Conservation (phyloP, 306 rosid species). For the Sesbania bispinosa region DNA sequence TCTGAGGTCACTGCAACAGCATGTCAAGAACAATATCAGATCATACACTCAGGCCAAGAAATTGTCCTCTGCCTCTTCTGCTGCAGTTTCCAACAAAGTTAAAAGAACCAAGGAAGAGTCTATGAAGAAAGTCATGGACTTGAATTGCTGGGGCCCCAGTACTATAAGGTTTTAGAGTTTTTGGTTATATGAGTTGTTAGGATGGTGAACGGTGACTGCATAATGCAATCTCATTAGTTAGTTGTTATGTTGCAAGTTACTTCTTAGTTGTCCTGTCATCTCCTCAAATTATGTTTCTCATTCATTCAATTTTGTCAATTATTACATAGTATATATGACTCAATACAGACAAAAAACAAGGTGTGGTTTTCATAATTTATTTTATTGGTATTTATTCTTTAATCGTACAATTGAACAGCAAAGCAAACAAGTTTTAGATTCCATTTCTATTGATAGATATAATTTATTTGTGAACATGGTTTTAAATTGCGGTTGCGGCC, state of each 20-base stretch:
- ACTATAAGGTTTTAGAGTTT: slow-evolving; percentile 57
- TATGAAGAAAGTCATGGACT: slow-evolving; percentile 50
- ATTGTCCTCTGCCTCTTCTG: slow-evolving; percentile 28
- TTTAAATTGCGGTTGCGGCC: too few relatives aligned
- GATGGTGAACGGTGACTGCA: background rate
- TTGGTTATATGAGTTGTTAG: background rate
- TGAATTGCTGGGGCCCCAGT: slow-evolving; percentile 64
- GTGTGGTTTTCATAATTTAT: too few relatives aligned
- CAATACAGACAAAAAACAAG: too few relatives aligned
- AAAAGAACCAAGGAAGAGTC: slow-evolving; percentile 44
- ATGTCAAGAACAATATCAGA: slow-evolving; percentile 48
- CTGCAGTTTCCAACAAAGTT: slow-evolving; percentile 33
- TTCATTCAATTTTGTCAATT: background rate
- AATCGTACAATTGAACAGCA: too few relatives aligned
- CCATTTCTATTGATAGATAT: too few relatives aligned
- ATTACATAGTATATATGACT: too few relatives aligned
- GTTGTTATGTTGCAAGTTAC: background rate
- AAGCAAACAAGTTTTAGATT: too few relatives aligned
- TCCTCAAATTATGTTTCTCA: background rate
- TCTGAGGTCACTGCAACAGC: slow-evolving; percentile 51
- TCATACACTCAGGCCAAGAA: slow-evolving; percentile 38
- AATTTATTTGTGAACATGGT: too few relatives aligned
- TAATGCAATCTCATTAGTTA: background rate
- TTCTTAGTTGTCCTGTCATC: background rate
- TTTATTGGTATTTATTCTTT: too few relatives aligned